Conservation (phyloP, 192 early-diverging fungal genomes). For the Coemansia brasiliensis region DNA sequence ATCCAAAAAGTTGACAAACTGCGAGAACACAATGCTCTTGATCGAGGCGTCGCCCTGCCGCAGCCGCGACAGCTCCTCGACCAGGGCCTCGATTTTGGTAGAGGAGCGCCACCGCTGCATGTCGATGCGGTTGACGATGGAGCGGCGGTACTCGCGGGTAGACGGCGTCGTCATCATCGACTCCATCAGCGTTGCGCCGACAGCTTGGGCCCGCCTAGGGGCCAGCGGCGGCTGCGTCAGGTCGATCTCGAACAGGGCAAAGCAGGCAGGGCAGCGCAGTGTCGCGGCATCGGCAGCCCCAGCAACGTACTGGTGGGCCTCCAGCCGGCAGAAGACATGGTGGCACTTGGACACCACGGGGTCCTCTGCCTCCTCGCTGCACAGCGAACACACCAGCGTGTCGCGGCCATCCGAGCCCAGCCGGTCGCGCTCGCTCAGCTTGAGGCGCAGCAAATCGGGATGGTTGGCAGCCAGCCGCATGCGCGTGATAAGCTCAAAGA, state of each 20-base stretch:
- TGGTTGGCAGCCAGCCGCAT: conserved; percentile 93
- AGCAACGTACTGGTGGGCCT: conserved; percentile 59
- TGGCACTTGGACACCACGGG: conserved; percentile 80
- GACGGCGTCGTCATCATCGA: conserved; percentile 54
- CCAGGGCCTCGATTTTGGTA: conserved; percentile 93
- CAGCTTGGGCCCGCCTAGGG: not conserved
- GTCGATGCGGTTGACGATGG: conserved; percentile 92
- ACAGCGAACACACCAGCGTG: conserved; percentile 81
- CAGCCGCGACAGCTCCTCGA: conserved; percentile 79
- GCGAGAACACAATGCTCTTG: conserved; percentile 81
- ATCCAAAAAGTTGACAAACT: conserved; percentile 89
- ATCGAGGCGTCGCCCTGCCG: conserved; percentile 70
- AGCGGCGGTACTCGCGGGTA: conserved; percentile 56
- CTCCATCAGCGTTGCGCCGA: conserved; percentile 34
- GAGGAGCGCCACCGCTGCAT: conserved; percentile 84
- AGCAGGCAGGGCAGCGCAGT: conserved; percentile 80
- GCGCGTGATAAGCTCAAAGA: conserved; percentile 85
- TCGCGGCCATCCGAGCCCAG: conserved; percentile 54
- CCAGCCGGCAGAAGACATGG: conserved; percentile 89
- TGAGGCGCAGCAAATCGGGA: conserved; percentile 70
- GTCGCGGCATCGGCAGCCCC: conserved; percentile 31
- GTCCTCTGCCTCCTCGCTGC: conserved; percentile 87
- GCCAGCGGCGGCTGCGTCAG: conserved; percentile 58
- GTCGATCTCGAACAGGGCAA: conserved; percentile 72
- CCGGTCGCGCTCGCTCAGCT: conserved; percentile 47